phyloP scores from a whole-genome alignment of 805 yeast species.

The Yarrowia hollandica region DNA sequence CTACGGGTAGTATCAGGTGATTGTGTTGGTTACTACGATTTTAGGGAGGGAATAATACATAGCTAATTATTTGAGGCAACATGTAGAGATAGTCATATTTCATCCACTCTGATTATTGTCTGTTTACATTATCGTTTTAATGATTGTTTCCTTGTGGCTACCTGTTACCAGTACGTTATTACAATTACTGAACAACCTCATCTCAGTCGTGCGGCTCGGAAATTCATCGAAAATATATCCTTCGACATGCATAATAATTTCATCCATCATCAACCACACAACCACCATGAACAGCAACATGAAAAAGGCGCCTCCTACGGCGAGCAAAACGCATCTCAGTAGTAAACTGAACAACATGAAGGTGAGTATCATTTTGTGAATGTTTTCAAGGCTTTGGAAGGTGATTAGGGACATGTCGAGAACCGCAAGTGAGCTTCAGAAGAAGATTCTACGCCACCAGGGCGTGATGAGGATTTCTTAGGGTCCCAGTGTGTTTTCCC shows the following conservation, averaged over 20 bases:
- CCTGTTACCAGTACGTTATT: no score
- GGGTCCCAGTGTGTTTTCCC: no score
- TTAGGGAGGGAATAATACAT: no score
- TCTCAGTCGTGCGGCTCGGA: constrained; percentile 2
- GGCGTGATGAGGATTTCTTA: no score
- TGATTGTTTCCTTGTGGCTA: no score
- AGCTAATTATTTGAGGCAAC: no score
- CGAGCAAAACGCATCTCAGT: constrained; percentile 26
- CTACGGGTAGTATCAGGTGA: no score
- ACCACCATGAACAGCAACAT: constrained; percentile 22
- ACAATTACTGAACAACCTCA: no score
- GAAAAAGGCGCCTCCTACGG: constrained; percentile 26
- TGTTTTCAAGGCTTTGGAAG: neutral
- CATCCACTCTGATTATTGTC: no score
- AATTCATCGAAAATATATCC: constrained; percentile 15
- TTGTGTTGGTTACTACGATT: no score
- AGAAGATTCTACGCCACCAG: neutral
- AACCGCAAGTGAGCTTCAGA: neutral
- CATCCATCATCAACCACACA: constrained; percentile 20
- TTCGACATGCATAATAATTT: constrained; percentile 9
- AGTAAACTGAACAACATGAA: constrained; percentile 25
- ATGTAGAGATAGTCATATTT: no score
- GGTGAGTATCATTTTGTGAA: constrained; percentile 1
- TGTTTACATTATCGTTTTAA: neutral
- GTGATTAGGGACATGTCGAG: no score